A percentile compares a stretch with the other conserved stretches of the same genome.
Evolutionary conservation across 768 basidiomycete species (phyloP).

Genomic region (Mrakia gelida): DNA sequence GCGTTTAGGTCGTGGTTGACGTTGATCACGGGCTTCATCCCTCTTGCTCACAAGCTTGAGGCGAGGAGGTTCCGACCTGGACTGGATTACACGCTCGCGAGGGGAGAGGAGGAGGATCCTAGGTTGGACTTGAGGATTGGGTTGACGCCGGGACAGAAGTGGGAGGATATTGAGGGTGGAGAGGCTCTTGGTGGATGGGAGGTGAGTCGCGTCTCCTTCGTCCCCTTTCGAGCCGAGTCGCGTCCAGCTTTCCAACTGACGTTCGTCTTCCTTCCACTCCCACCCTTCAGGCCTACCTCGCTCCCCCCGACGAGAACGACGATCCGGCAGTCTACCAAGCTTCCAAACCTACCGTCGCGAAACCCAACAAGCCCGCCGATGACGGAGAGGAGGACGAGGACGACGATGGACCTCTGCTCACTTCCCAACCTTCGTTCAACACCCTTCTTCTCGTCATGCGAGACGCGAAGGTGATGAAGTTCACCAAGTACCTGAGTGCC

Average conservation of each 20-base stretch:
- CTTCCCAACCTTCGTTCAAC: constrained; percentile 86
- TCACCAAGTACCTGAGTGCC: constrained; percentile 86
- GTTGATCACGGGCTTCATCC: constrained; percentile 65
- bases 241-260: neutral
- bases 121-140: constrained; percentile 81
- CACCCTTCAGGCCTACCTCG: constrained; percentile 73
- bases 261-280: no score
- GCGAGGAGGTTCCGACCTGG: constrained; percentile 87
- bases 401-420: constrained; percentile 73
- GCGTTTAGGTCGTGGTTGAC: constrained; percentile 58
- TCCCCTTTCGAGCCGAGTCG: constrained; percentile 6
- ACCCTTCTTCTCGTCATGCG: constrained; percentile 79
- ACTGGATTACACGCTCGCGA: constrained; percentile 90
- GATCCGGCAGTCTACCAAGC: constrained; percentile 89
- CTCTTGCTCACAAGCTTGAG: constrained; percentile 67
- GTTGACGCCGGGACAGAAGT: constrained; percentile 60
- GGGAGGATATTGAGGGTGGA: constrained; percentile 44
- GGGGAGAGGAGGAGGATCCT: constrained; percentile 54
- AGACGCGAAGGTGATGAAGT: constrained; percentile 88
- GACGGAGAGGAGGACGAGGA: constrained; percentile 50
- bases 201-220: constrained; percentile 48
- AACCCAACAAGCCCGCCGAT: constrained; percentile 32
- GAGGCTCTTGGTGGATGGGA: constrained; percentile 90
- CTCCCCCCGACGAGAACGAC: constrained; percentile 88
- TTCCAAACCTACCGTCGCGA: constrained; percentile 46